Percentiles rank a stretch among this genome's conserved stretches.
These are phyloP conservation scores for Talaromyces verruculosus DNA, from an alignment of 2,329 filamentous ascomycete genomes.

Conservation along the genomic window DNA sequence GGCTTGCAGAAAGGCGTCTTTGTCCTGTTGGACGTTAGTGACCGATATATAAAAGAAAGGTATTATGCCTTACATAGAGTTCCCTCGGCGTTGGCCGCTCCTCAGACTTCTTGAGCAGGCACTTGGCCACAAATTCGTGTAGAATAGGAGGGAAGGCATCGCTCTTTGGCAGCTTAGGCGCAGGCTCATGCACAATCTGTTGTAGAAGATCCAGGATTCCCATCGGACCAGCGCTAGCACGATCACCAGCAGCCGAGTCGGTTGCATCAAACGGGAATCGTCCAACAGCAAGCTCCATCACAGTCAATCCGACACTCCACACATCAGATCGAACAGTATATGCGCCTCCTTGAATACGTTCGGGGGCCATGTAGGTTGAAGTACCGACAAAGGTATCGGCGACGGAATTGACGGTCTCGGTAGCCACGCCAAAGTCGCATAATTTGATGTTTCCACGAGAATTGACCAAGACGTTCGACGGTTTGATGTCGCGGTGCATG, in stretches of 20 bases:
- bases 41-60: background rate
- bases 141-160: conserved; percentile 94
- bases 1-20: conserved; percentile 90
- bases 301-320: conserved; percentile 91
- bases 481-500: conserved; percentile 99
- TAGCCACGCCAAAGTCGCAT: conserved; percentile 98
- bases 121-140: conserved; percentile 96
- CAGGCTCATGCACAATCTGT: conserved; percentile 95
- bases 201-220: conserved; percentile 94
- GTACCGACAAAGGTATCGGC: conserved; percentile 98
- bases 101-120: conserved; percentile 84
- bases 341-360: conserved; percentile 93
- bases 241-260: conserved; percentile 71
- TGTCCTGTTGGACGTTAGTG: conserved; percentile 59
- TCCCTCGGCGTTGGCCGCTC: conserved; percentile 89
- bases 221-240: conserved; percentile 70
- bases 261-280: conserved; percentile 89
- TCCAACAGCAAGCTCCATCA: conserved; percentile 97
- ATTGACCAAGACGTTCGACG: conserved; percentile 95
- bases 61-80: conserved; percentile 68
- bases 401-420: conserved; percentile 95
- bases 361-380: conserved; percentile 98
- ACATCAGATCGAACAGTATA: conserved; percentile 99
- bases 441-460: conserved; percentile 93
- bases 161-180: conserved; percentile 90